Evolutionary conservation across 345 rosid species (phyloP).

Genomic region (Ceriops tagal): DNA sequence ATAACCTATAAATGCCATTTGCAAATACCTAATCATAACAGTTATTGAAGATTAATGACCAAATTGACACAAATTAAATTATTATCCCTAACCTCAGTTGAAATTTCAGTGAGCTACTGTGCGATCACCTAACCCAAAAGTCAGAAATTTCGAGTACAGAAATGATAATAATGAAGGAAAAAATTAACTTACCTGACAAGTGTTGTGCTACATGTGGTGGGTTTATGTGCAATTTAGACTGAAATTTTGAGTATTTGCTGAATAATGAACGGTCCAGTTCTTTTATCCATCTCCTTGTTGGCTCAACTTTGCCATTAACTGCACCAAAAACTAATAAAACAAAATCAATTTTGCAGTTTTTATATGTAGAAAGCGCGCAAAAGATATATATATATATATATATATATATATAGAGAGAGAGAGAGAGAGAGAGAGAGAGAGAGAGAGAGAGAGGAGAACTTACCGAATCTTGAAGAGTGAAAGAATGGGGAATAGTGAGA

Average conservation of each 20-base stretch:
- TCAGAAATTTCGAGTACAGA: too few species aligned
- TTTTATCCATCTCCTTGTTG: constrained; percentile 25
- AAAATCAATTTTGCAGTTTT: background rate
- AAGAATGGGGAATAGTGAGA: background rate
- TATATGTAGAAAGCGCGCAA: too few species aligned
- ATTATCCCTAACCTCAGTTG: too few species aligned
- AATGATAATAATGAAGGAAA: background rate
- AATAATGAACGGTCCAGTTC: constrained; percentile 9
- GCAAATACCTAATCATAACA: background rate
- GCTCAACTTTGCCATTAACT: constrained; percentile 25
- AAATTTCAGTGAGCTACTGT: too few species aligned
- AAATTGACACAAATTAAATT: too few species aligned
- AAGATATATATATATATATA: too few species aligned
- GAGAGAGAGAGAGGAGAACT: background rate
- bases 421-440: too few species aligned
- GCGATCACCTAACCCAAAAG: too few species aligned
- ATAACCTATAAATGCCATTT: background rate
- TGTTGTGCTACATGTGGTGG: background rate
- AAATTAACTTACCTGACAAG: constrained; percentile 19
- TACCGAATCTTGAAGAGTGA: background rate
- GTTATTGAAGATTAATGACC: background rate
- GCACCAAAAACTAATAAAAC: background rate
- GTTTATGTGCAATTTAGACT: constrained; percentile 4
- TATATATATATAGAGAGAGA: too few species aligned
- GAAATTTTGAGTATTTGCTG: constrained; percentile 9